Base-by-base conservation (phyloP, 2,329 filamentous ascomycete genomes). In the Ophiobolus disseminans region DNA sequence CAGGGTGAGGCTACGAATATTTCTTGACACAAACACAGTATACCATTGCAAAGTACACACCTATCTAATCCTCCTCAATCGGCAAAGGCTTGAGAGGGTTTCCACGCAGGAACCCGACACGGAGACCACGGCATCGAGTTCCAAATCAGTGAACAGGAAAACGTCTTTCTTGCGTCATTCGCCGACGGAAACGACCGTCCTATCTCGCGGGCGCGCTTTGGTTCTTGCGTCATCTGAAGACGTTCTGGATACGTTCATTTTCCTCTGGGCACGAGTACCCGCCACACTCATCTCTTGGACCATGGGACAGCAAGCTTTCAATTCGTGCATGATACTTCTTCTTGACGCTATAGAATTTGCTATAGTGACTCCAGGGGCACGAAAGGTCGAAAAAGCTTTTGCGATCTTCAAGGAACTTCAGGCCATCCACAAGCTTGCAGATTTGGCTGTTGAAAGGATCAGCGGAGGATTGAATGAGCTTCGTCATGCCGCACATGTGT, bases 301-400 rank as follows among this genome's bases (percentile, higher is more conserved):
- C 0, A 73, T 79, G 55, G 73, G 73, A 26, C 78, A 80, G 49
- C 76, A 79, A 63, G 76, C 77, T 2, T 80, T 80, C 67, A 80
- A 79, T 47, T 75, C 77, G 8, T 75, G 72, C 50, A 79, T 79
- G 76, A 76, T 81, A 17, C 58, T 81, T 5, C 65, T 79, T 1
- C 65, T 78, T 2, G 76, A 79, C 40, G 75, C 75, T 6, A 66
- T 78, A 49, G 77, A 80, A 58, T 58, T 68, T 14, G 63, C 65
- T n/a, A 66, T 73, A 14, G 55, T 76, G 13, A 65, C 64, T 36
- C 25, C 16, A 1, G 53, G 52, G 3, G 42, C 51, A 9, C 37
- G 36, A n/a, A 70, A 74, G 32, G 72, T 77, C 4, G 69, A 78
- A 49, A 65, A 73, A 37, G 73, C 73, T 4, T 77, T 71, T 41